These are phyloP conservation scores for Pisolithus orientalis DNA, from an alignment of 768 basidiomycete species.

Conservation along the genomic window DNA sequence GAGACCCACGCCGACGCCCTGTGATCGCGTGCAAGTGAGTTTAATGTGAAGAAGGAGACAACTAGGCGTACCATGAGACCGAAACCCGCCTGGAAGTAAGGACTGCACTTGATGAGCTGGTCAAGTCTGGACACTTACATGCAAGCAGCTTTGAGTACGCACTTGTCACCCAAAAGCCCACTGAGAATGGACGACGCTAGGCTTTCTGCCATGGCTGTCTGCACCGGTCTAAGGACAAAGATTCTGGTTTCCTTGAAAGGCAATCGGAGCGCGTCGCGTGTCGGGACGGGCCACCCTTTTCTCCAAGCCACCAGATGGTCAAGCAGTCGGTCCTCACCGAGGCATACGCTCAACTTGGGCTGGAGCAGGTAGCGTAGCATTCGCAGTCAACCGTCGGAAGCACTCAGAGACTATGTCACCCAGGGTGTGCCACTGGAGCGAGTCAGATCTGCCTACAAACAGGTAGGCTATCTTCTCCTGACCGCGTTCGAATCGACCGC, in stretches of 20 bases:
- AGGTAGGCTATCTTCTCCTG: slow-evolving; percentile 34
- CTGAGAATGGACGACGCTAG: slow-evolving; percentile 26
- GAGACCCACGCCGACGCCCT: slow-evolving; percentile 90
- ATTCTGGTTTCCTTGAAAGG: background rate
- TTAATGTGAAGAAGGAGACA: background rate
- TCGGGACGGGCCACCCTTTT: slow-evolving; percentile 17
- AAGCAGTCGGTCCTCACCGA: slow-evolving; percentile 30
- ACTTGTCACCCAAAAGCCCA: slow-evolving; percentile 59
- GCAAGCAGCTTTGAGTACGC: slow-evolving; percentile 26
- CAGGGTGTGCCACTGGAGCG: slow-evolving; percentile 57
- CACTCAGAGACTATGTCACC: slow-evolving; percentile 6
- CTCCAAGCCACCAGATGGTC: slow-evolving; percentile 25
- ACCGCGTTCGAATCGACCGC: background rate
- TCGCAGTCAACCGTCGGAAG: background rate
- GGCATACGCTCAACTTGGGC: slow-evolving; percentile 41
- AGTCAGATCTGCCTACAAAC: slow-evolving; percentile 66
- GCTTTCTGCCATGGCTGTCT: background rate
- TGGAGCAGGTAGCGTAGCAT: slow-evolving; percentile 40
- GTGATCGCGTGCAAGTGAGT: slow-evolving; percentile 5
- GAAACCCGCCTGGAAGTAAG: slow-evolving; percentile 97
- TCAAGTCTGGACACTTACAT: slow-evolving; percentile 6
- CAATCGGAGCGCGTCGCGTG: slow-evolving; percentile 15
- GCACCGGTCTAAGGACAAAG: background rate
- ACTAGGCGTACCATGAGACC: slow-evolving; percentile 76
- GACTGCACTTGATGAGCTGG: slow-evolving; percentile 54